These are phyloP conservation scores for Capsicum pubescens DNA, from an alignment of 257 asterid species.

Conservation along the genomic window DNA sequence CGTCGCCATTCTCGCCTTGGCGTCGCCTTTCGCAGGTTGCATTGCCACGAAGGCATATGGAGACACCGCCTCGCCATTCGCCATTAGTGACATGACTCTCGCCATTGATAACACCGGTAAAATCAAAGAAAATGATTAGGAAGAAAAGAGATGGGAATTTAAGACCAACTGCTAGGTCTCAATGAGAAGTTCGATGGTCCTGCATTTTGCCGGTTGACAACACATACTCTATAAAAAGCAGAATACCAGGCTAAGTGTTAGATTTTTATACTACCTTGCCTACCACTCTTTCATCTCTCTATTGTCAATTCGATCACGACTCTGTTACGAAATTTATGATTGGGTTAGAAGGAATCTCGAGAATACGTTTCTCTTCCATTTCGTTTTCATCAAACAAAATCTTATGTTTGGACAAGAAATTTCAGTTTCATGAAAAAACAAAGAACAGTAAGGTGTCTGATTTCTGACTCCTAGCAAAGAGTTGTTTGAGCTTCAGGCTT, in stretches of 20 bases:
- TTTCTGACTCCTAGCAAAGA: background rate
- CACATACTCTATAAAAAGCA: conserved; percentile 1
- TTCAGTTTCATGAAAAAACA: background rate
- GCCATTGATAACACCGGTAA: too few species aligned
- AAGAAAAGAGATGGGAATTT: background rate
- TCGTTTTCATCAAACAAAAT: background rate
- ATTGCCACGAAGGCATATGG: too few species aligned
- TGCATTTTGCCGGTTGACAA: conserved; percentile 25
- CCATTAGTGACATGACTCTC: too few species aligned
- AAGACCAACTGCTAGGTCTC: conserved; percentile 5
- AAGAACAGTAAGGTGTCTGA: background rate
- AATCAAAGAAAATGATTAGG: background rate
- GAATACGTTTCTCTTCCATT: conserved; percentile 15
- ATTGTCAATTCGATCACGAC: background rate
- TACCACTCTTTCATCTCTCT: background rate
- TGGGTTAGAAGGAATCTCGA: conserved; percentile 1
- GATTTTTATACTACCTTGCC: background rate
- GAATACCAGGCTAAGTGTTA: background rate
- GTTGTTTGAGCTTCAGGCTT: conserved; percentile 1
- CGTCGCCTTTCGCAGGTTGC: too few species aligned
- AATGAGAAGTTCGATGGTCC: conserved; percentile 23
- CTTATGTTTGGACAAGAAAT: background rate
- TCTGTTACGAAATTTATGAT: conserved; percentile 3
- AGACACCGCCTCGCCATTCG: too few species aligned
- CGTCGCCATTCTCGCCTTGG: too few species aligned